These are phyloP conservation scores for Lactarius trivialis DNA, from an alignment of 768 basidiomycete species.

Conservation along the genomic window DNA sequence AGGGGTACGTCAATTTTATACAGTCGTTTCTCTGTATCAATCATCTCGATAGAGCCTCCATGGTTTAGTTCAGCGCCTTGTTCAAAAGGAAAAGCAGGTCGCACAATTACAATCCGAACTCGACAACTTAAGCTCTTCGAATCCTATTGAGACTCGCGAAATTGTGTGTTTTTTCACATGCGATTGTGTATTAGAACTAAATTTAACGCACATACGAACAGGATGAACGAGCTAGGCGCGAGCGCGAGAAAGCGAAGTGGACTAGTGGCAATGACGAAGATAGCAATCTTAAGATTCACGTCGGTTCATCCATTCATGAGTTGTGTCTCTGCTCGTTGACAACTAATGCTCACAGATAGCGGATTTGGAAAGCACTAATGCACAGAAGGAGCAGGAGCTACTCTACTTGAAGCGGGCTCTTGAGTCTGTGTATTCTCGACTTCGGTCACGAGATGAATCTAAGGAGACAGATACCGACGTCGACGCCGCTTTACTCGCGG, in stretches of 20 bases:
- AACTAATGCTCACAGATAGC: constrained; percentile 36
- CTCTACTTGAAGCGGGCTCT: constrained; percentile 77
- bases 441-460: constrained; percentile 50
- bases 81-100: constrained; percentile 83
- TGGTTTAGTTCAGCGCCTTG: constrained; percentile 72
- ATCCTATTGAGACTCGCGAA: constrained; percentile 51
- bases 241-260: constrained; percentile 70
- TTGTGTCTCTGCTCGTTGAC: not conserved
- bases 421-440: constrained; percentile 80
- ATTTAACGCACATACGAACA: constrained; percentile 26
- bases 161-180: constrained; percentile 38
- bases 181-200: not conserved
- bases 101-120: constrained; percentile 66
- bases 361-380: constrained; percentile 43
- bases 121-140: constrained; percentile 52
- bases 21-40: not conserved
- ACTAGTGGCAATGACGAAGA: constrained; percentile 68
- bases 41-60: constrained; percentile 46
- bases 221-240: constrained; percentile 70
- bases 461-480: constrained; percentile 45
- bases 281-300: constrained; percentile 64
- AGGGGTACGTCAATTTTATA: constrained; percentile 40
- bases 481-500: constrained; percentile 64
- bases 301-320: constrained; percentile 28
- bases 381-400: constrained; percentile 65